phyloP scores from a whole-genome alignment of 495 filamentous ascomycete species.

The Tetracladium setigerum region DNA sequence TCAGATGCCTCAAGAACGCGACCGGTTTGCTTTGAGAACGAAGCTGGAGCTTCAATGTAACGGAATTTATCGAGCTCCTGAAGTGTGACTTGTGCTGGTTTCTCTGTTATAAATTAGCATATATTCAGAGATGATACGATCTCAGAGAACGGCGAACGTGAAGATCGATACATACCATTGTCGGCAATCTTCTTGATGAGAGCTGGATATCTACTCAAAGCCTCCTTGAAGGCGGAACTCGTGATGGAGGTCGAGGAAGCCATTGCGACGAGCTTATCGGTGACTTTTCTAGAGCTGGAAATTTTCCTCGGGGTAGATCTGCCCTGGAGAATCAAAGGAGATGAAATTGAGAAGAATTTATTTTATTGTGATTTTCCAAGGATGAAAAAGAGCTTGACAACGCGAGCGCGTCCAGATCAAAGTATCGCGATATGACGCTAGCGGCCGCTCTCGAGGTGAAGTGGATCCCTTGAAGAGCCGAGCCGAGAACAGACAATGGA shows the following conservation, averaged over 20 bases:
- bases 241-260: constrained; percentile 15
- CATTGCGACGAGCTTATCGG: constrained; percentile 2
- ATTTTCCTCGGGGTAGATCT: too few relatives aligned
- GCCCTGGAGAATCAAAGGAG: too few relatives aligned
- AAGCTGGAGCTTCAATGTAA: constrained; percentile 33
- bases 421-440: too few relatives aligned
- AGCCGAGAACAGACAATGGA: too few relatives aligned
- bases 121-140: background rate
- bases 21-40: constrained; percentile 26
- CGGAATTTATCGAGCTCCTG: constrained; percentile 40
- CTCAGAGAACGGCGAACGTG: too few relatives aligned
- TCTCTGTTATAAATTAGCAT: constrained; percentile 10
- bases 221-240: constrained; percentile 15
- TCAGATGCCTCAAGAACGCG: constrained; percentile 24
- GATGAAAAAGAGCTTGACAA: too few relatives aligned
- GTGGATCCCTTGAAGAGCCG: too few relatives aligned
- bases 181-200: constrained; percentile 10
- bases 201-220: constrained; percentile 15
- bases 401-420: too few relatives aligned
- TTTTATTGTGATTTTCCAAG: too few relatives aligned
- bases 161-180: constrained; percentile 8
- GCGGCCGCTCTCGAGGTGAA: too few relatives aligned
- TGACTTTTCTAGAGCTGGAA: constrained; percentile 3
- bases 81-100: constrained; percentile 24
- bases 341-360: too few relatives aligned